phyloP scores from a whole-genome alignment of 1,139 yeast species.

The Yamadazyma buinensis region DNA sequence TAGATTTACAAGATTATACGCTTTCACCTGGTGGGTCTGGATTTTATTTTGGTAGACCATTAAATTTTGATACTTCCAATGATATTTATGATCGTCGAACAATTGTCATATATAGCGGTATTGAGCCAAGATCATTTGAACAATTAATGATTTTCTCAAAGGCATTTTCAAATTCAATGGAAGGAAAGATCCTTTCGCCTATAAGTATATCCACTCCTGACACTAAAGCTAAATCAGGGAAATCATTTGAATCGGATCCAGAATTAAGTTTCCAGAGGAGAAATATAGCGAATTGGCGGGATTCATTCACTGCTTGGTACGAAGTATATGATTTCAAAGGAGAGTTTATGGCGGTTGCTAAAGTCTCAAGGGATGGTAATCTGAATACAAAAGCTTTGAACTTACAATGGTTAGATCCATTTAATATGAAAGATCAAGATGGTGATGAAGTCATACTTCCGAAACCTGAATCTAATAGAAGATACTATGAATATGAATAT shows the following conservation, averaged over 20 bases:
- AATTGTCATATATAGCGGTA: constrained; percentile 25
- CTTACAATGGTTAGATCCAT: constrained; percentile 31
- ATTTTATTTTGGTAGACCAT: constrained; percentile 22
- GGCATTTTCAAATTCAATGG: constrained; percentile 22
- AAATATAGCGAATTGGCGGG: constrained; percentile 24
- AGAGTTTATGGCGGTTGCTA: constrained; percentile 21
- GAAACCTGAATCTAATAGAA: constrained; percentile 18
- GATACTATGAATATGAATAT: constrained; percentile 8
- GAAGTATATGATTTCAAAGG: constrained; percentile 37
- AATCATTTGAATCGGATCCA: constrained; percentile 3
- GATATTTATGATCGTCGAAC: constrained; percentile 16
- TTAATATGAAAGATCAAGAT: constrained; percentile 27
- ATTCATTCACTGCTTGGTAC: constrained; percentile 33
- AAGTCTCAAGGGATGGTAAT: constrained; percentile 23
- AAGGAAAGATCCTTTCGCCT: constrained; percentile 28
- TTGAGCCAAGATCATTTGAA: constrained; percentile 13
- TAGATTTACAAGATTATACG: constrained; percentile 25
- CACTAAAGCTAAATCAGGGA: too few species aligned
- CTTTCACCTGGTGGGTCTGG: constrained; percentile 30
- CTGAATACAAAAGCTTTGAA: constrained; percentile 12
- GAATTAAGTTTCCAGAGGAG: constrained; percentile 10
- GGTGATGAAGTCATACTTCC: constrained; percentile 23
- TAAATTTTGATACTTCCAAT: constrained; percentile 2
- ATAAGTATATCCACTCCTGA: too few species aligned
- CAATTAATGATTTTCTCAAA: constrained; percentile 18